Evolutionary conservation across 805 yeast species (phyloP).

Genomic region (Vanderwaltozyma verrucispora): DNA sequence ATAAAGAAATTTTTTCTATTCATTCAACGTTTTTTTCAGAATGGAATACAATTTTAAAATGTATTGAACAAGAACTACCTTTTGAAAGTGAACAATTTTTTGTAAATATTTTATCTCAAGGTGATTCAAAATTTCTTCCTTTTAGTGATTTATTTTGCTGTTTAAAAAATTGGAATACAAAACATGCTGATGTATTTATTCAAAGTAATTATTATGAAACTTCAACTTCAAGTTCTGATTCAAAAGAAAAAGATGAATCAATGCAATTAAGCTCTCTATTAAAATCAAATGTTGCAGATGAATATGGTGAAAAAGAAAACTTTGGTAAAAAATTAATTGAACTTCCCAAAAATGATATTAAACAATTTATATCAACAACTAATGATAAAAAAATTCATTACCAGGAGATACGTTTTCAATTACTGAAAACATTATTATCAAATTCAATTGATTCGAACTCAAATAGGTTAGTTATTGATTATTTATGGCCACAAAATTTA

Average conservation of each 20-base stretch:
- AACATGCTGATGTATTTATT: slow-evolving; percentile 25
- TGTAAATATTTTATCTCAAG: neutral
- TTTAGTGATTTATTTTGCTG: slow-evolving; percentile 26
- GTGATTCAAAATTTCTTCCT: neutral
- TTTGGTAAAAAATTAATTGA: slow-evolving; percentile 4
- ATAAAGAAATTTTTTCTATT: slow-evolving; percentile 3
- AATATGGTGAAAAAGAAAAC: slow-evolving; percentile 7
- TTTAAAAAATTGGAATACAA: slow-evolving; percentile 29
- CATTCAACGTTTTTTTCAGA: slow-evolving; percentile 16
- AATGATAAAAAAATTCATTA: slow-evolving; percentile 27
- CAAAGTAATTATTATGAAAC: slow-evolving; percentile 10
- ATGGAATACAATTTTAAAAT: slow-evolving; percentile 4
- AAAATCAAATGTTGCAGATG: slow-evolving; percentile 22
- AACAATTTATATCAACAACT: slow-evolving; percentile 18
- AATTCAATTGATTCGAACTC: slow-evolving; percentile 4
- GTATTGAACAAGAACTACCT: slow-evolving; percentile 5
- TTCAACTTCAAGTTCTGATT: slow-evolving; percentile 1
- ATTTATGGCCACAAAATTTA: slow-evolving; percentile 32
- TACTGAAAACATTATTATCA: slow-evolving; percentile 22
- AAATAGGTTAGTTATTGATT: slow-evolving; percentile 29
- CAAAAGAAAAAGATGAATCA: slow-evolving; percentile 10
- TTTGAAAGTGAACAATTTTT: slow-evolving; percentile 2
- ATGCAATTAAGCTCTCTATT: slow-evolving; percentile 24
- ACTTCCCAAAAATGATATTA: slow-evolving; percentile 9
- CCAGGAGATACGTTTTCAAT: slow-evolving; percentile 29